Percentiles rank a stretch among this genome's conserved stretches.
Evolutionary conservation across 2,329 filamentous ascomycete species (phyloP).

Genomic region (Ceratocystis cubensis): DNA sequence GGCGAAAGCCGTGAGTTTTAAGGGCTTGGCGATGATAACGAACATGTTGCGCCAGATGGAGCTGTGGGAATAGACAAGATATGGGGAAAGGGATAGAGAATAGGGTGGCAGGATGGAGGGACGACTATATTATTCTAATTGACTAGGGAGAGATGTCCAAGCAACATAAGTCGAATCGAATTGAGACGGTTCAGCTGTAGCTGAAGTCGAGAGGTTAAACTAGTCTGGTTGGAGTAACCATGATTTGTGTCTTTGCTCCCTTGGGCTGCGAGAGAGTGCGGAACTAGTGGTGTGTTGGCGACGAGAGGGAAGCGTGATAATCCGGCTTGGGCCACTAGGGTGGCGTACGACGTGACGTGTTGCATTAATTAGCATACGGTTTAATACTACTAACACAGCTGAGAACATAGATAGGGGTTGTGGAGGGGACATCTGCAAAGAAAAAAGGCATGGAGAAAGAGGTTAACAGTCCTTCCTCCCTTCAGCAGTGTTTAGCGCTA

Average conservation of each 20-base stretch:
- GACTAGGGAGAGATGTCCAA: too few species aligned
- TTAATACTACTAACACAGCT: not conserved
- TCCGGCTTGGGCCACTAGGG: not conserved
- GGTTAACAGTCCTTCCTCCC: not conserved
- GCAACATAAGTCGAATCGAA: too few species aligned
- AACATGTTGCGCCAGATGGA: too few species aligned
- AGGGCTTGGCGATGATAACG: not conserved
- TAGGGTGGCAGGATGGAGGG: too few species aligned
- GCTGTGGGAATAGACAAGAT: too few species aligned
- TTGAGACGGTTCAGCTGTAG: not conserved
- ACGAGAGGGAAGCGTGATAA: not conserved
- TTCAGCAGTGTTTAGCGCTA: not conserved
- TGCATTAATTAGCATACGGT: too few species aligned
- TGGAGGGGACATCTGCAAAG: not conserved
- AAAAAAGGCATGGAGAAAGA: not conserved
- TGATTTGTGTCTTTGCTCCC: not conserved
- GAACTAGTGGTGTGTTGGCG: not conserved
- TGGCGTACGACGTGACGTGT: too few species aligned
- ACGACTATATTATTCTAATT: too few species aligned
- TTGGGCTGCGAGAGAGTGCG: not conserved
- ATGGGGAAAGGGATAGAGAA: too few species aligned
- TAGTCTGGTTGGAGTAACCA: not conserved
- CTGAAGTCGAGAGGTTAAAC: not conserved
- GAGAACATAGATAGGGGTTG: not conserved
- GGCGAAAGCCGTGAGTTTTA: conserved; percentile 69